These are phyloP conservation scores for Trichopus zeylanicus DNA, from an alignment of 116 monocot species.

Conservation along the genomic window DNA sequence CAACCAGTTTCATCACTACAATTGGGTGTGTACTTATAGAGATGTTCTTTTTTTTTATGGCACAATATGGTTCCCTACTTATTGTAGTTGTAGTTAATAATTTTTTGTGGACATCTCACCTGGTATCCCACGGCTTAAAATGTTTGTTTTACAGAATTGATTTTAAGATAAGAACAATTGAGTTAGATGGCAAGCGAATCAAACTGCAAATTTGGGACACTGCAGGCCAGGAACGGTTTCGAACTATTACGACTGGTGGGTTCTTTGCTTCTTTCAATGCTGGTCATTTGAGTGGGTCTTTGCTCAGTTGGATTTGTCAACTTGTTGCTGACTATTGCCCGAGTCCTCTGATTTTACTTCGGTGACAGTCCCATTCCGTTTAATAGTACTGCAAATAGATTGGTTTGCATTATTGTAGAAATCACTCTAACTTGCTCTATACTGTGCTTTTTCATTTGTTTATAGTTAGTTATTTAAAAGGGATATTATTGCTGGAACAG, in stretches of 20 bases:
- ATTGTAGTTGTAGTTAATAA: not conserved
- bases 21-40: conserved; percentile 61
- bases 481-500: conserved; percentile 9
- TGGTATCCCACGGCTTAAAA: not conserved
- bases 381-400: too few species aligned
- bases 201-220: conserved; percentile 98
- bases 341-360: too few species aligned
- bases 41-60: too few species aligned
- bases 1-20: conserved; percentile 96
- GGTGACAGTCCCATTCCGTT: too few species aligned
- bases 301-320: too few species aligned
- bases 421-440: too few species aligned
- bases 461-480: too few species aligned
- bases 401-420: too few species aligned
- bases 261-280: not conserved
- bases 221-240: conserved; percentile 89
- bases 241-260: conserved; percentile 89
- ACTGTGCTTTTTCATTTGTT: too few species aligned
- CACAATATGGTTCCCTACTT: not conserved
- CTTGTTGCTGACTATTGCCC: too few species aligned
- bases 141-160: conserved; percentile 41
- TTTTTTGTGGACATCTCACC: not conserved
- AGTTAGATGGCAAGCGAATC: conserved; percentile 88
- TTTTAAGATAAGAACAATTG: conserved; percentile 95
- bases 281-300: too few species aligned